Conservation (phyloP, 345 rosid genomes). For the Noccaea caerulescens region DNA sequence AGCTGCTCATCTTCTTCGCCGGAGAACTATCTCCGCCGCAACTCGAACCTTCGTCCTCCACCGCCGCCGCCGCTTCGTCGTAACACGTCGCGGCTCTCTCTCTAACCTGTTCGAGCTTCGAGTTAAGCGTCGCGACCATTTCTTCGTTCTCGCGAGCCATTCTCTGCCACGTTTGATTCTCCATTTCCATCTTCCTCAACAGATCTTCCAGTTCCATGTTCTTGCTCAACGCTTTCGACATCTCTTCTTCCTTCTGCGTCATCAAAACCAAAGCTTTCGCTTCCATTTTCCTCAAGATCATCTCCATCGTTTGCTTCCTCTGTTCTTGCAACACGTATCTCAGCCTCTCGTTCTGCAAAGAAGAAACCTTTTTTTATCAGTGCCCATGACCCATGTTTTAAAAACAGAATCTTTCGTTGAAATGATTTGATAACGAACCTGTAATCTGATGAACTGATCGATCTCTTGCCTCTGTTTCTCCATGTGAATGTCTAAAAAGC, state of each 20-base stretch:
- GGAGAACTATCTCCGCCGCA: slow-evolving; percentile 31
- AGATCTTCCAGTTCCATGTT: slow-evolving; percentile 61
- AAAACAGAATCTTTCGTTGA: background rate
- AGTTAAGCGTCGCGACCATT: slow-evolving; percentile 53
- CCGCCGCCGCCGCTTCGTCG: slow-evolving; percentile 33
- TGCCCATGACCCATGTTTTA: background rate
- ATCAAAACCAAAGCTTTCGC: slow-evolving; percentile 47
- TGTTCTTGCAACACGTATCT: slow-evolving; percentile 58
- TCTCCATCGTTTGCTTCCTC: slow-evolving; percentile 53
- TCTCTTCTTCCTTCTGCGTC: slow-evolving; percentile 65
- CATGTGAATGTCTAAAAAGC: slow-evolving; percentile 37
- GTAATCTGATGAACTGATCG: slow-evolving; percentile 59
- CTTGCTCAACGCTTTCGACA: slow-evolving; percentile 54
- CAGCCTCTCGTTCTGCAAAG: slow-evolving; percentile 60
- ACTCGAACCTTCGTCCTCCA: slow-evolving; percentile 62
- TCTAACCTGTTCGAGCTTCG: slow-evolving; percentile 52
- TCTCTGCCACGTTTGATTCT: slow-evolving; percentile 67
- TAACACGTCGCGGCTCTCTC: slow-evolving; percentile 50
- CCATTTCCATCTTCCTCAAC: slow-evolving; percentile 58
- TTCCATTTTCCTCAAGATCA: slow-evolving; percentile 51
- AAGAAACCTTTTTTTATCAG: background rate
- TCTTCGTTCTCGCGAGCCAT: slow-evolving; percentile 64
- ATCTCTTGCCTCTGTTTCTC: slow-evolving; percentile 67
- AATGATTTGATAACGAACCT: slow-evolving; percentile 51
- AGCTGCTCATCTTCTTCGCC: slow-evolving; percentile 25